Conservation (phyloP, 495 filamentous ascomycete species). For the Xylaria sp. region DNA sequence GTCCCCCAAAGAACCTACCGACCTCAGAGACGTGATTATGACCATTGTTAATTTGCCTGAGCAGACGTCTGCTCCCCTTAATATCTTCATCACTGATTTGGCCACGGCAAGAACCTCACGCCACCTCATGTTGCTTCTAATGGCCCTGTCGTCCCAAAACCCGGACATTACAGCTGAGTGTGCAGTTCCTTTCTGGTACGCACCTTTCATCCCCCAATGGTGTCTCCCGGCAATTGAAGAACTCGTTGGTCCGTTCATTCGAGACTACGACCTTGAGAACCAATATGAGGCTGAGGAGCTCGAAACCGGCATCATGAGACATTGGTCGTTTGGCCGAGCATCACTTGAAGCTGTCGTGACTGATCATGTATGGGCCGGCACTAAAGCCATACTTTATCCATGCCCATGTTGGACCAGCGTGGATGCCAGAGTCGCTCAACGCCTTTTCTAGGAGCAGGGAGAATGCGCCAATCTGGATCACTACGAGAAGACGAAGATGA, state of each 20-base stretch:
- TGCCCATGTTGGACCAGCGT: background rate
- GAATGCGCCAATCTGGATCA: background rate
- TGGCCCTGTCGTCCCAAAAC: background rate
- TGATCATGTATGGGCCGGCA: background rate
- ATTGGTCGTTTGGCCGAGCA: background rate
- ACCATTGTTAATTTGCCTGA: conserved; percentile 10
- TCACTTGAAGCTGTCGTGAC: background rate
- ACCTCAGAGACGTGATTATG: conserved; percentile 18
- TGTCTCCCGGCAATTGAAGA: conserved; percentile 7
- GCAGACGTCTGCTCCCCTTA: background rate
- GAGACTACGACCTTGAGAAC: background rate
- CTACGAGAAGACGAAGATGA: background rate
- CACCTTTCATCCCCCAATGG: conserved; percentile 12
- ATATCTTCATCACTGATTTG: background rate
- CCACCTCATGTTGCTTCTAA: conserved; percentile 9
- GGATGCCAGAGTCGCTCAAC: background rate
- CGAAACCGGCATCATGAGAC: background rate
- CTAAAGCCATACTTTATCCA: background rate
- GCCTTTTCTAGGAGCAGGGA: background rate
- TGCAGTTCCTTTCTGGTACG: conserved; percentile 18
- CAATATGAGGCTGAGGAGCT: background rate
- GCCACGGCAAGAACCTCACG: background rate
- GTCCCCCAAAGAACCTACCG: background rate
- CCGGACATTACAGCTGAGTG: conserved; percentile 17
- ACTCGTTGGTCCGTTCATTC: background rate